A percentile compares a stretch with the other conserved stretches of the same genome.
Evolutionary conservation across 2,329 filamentous ascomycete species (phyloP).

Genomic region (Colletotrichum sp.): DNA sequence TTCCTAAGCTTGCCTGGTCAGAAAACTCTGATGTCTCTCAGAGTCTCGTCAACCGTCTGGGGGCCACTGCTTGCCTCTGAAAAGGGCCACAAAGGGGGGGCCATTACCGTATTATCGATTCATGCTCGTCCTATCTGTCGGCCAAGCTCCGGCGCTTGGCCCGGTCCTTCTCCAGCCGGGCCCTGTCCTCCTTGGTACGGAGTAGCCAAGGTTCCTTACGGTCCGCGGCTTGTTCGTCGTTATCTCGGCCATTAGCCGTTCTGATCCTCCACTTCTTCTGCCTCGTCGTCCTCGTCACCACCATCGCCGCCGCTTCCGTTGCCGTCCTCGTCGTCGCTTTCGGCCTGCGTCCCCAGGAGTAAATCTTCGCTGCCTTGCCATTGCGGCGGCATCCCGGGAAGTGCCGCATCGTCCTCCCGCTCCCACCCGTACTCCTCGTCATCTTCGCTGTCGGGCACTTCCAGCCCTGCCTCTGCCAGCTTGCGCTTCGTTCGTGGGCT

Average conservation of each 20-base stretch:
- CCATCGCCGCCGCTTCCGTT: slow-evolving; percentile 17
- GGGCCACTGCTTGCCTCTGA: not conserved
- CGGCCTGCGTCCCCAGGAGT: slow-evolving; percentile 53
- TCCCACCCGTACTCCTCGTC: slow-evolving; percentile 78
- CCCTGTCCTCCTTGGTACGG: not conserved
- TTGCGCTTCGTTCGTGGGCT: slow-evolving; percentile 65
- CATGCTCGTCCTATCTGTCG: slow-evolving; percentile 20
- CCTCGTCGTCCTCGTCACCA: slow-evolving; percentile 23
- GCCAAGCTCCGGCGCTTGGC: slow-evolving; percentile 17
- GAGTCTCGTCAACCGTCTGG: not conserved
- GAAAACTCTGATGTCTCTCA: not conserved
- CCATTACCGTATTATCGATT: slow-evolving; percentile 11
- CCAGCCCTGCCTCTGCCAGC: slow-evolving; percentile 62
- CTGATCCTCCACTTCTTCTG: slow-evolving; percentile 19
- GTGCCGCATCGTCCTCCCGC: slow-evolving; percentile 66
- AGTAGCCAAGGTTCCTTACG: not conserved
- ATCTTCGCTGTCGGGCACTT: slow-evolving; percentile 64
- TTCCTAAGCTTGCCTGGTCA: not conserved
- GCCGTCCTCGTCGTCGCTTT: slow-evolving; percentile 28
- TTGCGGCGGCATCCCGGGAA: slow-evolving; percentile 66
- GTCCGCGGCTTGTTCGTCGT: slow-evolving; percentile 14
- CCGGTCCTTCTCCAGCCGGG: not conserved
- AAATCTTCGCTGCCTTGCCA: slow-evolving; percentile 73
- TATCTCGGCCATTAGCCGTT: slow-evolving; percentile 19
- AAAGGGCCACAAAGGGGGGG: not conserved